phyloP scores from a whole-genome alignment of 2,329 filamentous ascomycete genomes.

The Epichloe bromicola region DNA sequence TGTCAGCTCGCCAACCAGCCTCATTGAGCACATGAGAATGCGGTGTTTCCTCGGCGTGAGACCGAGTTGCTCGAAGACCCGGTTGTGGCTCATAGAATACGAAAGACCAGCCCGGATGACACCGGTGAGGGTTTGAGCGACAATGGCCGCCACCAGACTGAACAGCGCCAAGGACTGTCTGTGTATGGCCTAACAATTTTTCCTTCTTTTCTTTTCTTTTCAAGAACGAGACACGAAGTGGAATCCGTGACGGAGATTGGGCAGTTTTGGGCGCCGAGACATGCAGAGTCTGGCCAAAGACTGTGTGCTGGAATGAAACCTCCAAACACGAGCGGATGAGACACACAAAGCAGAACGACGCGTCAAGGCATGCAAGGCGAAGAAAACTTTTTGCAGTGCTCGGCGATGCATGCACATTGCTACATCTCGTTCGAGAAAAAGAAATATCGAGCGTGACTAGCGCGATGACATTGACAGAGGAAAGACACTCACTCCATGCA shows the following conservation, averaged over 20 bases:
- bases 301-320: slow-evolving; percentile 1
- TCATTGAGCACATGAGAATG: not conserved
- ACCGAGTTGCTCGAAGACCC: not conserved
- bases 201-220: too few species aligned
- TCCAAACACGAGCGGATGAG: not conserved
- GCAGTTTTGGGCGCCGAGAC: not conserved
- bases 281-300: not conserved
- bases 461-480: not conserved
- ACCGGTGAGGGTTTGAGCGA: not conserved
- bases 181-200: not conserved
- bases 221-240: not conserved
- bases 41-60: not conserved
- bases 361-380: not conserved
- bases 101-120: not conserved
- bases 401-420: not conserved
- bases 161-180: too few species aligned
- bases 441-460: not conserved
- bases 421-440: not conserved
- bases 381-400: not conserved
- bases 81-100: not conserved
- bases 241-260: not conserved
- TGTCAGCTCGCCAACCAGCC: not conserved
- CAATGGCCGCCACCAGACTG: not conserved
- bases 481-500: not conserved
- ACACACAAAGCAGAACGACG: not conserved